Base-by-base conservation (phyloP, 768 basidiomycete species). In the Panus rudis region DNA sequence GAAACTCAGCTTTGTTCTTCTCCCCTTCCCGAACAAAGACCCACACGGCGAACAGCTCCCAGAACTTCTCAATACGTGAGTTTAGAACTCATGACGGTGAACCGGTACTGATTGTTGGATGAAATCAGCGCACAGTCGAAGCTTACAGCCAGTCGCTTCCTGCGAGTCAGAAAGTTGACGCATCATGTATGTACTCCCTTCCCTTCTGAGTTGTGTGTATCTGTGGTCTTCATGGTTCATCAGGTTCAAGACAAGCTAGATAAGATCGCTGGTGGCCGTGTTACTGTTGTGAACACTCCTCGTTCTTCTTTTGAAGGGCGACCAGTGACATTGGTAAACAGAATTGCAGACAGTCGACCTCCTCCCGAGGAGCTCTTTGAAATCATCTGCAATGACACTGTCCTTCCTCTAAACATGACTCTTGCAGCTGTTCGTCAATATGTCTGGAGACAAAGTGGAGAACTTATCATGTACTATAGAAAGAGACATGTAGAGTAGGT, bases 391-490 rank as follows among this genome's bases (percentile, higher is more conserved):
- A 90, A 89, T 52, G 86, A 90, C 48, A 68, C 73, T n/a, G 67
- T 87, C 13, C 69, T 98, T 25, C 85, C 93, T 19, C 68, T 85
- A 21, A 79, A 82, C 50, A 92, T 94, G 81, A 93, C 88, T 4
- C 72, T 99, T 26, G 93, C 88, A 4, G 85, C 86, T 14, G 83
- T 93, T 45, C 80, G 90, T 47, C 91, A 93, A 60, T 96, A 79
- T 53, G 76, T 92, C 17, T 96, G 90, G 91, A 79, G 78, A 53
- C 82, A 84, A 51, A 64, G 74, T 14, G 68, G 69, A 5, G 89
- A 91, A 60, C 63, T 92, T 43, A 73, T 72, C 42, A 77, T 92
- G 79, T 70, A 85, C 59, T 92, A 92, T 59, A 75, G 89, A n/a
- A 56, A 60, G 25, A 41, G n/a, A n/a, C n/a, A n/a, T n/a, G n/a